These are phyloP conservation scores for Lenzites betulinus DNA, from an alignment of 768 basidiomycete species.

Conservation along the genomic window DNA sequence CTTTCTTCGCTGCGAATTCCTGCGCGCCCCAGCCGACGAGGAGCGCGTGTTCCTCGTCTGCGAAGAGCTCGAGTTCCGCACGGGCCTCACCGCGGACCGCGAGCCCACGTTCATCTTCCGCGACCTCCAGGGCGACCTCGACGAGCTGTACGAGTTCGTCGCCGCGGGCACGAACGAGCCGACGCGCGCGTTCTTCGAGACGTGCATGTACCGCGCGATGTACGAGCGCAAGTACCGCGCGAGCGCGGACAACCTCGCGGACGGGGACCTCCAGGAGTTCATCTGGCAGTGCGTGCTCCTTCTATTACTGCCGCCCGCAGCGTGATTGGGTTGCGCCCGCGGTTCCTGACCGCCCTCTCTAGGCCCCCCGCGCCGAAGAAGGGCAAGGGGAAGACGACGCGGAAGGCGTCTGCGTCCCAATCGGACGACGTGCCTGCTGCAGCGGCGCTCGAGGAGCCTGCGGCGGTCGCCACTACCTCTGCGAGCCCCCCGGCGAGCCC, in stretches of 20 bases:
- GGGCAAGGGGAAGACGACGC: conserved; percentile 20
- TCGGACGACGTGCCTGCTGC: conserved; percentile 13
- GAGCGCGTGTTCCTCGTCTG: conserved; percentile 92
- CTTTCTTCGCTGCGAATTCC: conserved; percentile 10
- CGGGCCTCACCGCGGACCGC: conserved; percentile 63
- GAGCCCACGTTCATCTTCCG: conserved; percentile 89
- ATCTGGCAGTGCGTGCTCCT: conserved; percentile 69
- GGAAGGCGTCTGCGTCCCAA: conserved; percentile 20
- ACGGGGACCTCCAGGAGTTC: conserved; percentile 76
- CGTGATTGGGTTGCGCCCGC: not conserved
- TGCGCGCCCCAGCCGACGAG: conserved; percentile 70
- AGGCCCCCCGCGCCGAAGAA: conserved; percentile 28
- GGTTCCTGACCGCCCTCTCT: conserved; percentile 4
- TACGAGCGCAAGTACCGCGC: conserved; percentile 88
- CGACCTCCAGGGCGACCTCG: conserved; percentile 87
- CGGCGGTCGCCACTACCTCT: conserved; percentile 21
- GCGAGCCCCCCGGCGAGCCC: conserved; percentile 1
- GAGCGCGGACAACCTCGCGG: conserved; percentile 66
- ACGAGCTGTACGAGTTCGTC: conserved; percentile 94
- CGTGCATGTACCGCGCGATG: conserved; percentile 94
- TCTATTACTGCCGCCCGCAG: not conserved
- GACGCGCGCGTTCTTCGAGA: conserved; percentile 87
- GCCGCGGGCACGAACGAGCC: conserved; percentile 71
- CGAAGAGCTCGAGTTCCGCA: conserved; percentile 85
- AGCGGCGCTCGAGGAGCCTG: conserved; percentile 16